A percentile compares a stretch with the other conserved stretches of the same genome.
Evolutionary conservation across 805 yeast species (phyloP).

Genomic region (Cyberlindnera bimundalis): DNA sequence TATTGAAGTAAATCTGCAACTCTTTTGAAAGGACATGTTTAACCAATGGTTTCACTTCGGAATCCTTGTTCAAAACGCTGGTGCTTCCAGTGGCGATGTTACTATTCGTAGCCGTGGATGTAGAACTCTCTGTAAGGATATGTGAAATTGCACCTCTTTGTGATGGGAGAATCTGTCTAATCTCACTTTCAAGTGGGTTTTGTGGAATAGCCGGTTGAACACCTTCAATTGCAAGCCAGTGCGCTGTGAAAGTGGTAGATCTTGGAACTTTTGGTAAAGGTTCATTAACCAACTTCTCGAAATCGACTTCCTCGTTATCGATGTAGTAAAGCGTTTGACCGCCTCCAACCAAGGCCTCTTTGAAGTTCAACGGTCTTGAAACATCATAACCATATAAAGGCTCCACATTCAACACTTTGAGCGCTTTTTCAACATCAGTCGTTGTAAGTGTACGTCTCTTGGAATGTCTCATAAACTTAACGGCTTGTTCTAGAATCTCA

Average conservation of each 20-base stretch:
- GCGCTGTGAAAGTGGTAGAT: slow-evolving; percentile 87
- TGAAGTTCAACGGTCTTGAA: slow-evolving; percentile 64
- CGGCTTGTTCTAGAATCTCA: slow-evolving; percentile 92
- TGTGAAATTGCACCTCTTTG: slow-evolving; percentile 80
- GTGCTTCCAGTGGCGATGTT: slow-evolving; percentile 13
- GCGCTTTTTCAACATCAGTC: slow-evolving; percentile 75
- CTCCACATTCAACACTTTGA: slow-evolving; percentile 84
- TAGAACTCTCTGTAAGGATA: slow-evolving; percentile 45
- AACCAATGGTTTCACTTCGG: slow-evolving; percentile 81
- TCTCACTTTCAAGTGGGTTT: slow-evolving; percentile 79
- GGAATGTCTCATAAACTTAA: slow-evolving; percentile 92
- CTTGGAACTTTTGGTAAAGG: slow-evolving; percentile 96
- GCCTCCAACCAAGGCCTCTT: slow-evolving; percentile 83
- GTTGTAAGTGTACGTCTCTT: slow-evolving; percentile 81
- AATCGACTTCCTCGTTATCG: slow-evolving; percentile 90
- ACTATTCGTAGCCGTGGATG: slow-evolving; percentile 29
- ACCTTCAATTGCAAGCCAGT: slow-evolving; percentile 98
- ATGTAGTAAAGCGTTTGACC: slow-evolving; percentile 92
- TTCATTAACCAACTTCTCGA: slow-evolving; percentile 88
- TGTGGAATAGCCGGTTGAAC: slow-evolving; percentile 98
- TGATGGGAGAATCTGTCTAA: slow-evolving; percentile 71
- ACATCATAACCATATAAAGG: slow-evolving; percentile 89
- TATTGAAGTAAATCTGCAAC: slow-evolving; percentile 88
- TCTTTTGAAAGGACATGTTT: slow-evolving; percentile 95
- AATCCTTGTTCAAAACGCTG: slow-evolving; percentile 34